These are phyloP conservation scores for Jimgerdemannia flammicorona DNA, from an alignment of 192 early-diverging fungal species.

Conservation along the genomic window DNA sequence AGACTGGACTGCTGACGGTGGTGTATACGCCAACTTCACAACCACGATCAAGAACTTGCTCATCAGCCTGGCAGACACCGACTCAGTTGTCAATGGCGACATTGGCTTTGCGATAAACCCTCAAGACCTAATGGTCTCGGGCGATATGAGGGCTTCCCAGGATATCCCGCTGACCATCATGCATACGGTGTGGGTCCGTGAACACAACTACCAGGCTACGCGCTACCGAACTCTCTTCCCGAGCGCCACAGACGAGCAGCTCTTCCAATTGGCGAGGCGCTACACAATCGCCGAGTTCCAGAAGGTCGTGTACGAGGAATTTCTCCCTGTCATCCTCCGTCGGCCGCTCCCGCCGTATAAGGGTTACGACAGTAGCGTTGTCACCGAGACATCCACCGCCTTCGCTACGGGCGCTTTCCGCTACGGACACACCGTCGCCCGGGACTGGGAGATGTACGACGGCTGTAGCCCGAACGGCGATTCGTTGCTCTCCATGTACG, in stretches of 20 bases:
- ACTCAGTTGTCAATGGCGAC: not conserved
- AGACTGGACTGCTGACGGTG: not conserved
- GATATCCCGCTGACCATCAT: constrained; percentile 32
- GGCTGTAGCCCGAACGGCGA: constrained; percentile 5
- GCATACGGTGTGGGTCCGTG: not conserved
- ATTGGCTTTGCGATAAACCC: not conserved
- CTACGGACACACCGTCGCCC: not conserved
- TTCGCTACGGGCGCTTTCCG: constrained; percentile 2
- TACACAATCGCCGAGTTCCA: constrained; percentile 8
- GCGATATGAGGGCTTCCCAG: constrained; percentile 30
- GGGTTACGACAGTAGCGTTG: constrained; percentile 10
- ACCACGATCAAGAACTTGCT: not conserved
- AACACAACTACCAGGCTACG: constrained; percentile 12
- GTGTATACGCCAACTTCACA: not conserved
- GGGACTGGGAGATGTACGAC: constrained; percentile 9
- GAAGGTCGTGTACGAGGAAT: constrained; percentile 10
- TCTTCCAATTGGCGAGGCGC: constrained; percentile 6
- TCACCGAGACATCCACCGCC: not conserved
- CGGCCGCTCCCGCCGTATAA: not conserved
- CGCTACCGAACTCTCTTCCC: not conserved
- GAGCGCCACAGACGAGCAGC: constrained; percentile 2
- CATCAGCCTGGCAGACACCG: constrained; percentile 4
- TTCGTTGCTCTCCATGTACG: not conserved
- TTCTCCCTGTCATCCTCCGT: not conserved
- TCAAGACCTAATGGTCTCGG: constrained; percentile 6